Conservation (phyloP, 768 basidiomycete species). For the Hydnomerulius pinastri region DNA sequence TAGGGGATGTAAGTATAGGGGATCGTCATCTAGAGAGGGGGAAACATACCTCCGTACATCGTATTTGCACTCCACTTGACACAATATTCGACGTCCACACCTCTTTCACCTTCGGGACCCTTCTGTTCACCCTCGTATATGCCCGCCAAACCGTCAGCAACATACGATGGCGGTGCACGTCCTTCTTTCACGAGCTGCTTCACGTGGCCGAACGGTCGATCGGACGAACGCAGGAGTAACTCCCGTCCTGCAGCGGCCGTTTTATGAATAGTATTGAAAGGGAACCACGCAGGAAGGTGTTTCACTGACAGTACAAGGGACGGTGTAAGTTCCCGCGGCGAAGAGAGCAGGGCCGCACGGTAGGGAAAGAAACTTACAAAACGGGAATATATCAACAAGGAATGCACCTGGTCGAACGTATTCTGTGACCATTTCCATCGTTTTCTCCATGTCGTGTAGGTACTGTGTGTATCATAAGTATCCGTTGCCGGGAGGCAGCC, state of each 20-base stretch:
- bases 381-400: constrained; percentile 29
- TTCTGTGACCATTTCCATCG: constrained; percentile 25
- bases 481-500: no score
- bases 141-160: constrained; percentile 13
- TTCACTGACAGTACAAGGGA: constrained; percentile 19
- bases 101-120: no score
- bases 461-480: constrained; percentile 30
- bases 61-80: constrained; percentile 19
- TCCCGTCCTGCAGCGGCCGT: constrained; percentile 5
- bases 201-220: constrained; percentile 25
- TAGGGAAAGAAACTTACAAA: constrained; percentile 13
- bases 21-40: no score
- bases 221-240: constrained; percentile 11
- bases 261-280: constrained; percentile 18
- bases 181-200: constrained; percentile 16
- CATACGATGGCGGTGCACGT: constrained; percentile 17
- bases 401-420: constrained; percentile 31
- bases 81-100: constrained; percentile 5
- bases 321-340: background rate
- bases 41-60: constrained; percentile 18
- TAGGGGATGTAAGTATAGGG: no score
- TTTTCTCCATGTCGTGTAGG: constrained; percentile 27
- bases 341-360: no score
- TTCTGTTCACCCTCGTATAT: constrained; percentile 8
- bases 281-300: constrained; percentile 26